A percentile compares a stretch with the other conserved stretches of the same genome.
These are phyloP conservation scores for Nitzschia sp. DNA, from an alignment of 108 stramenopile species.

Conservation along the genomic window DNA sequence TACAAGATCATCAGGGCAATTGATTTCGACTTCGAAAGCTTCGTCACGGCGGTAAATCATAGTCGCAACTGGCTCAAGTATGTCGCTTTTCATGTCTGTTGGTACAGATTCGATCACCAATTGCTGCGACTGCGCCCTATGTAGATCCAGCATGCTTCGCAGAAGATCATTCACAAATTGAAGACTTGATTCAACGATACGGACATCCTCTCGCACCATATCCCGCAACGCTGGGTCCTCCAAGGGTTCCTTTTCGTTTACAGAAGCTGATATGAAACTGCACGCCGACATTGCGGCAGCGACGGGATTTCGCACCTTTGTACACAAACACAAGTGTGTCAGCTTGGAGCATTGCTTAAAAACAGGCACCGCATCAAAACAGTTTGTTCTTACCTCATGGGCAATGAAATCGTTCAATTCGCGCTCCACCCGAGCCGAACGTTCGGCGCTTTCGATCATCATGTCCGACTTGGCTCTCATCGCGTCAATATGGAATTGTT, in stretches of 20 bases:
- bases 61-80: slow-evolving; percentile 33
- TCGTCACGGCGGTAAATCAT: slow-evolving; percentile 26
- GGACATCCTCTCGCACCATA: slow-evolving; percentile 26
- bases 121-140: slow-evolving; percentile 35
- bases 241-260: slow-evolving; percentile 7
- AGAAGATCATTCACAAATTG: slow-evolving; percentile 50
- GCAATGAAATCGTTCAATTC: slow-evolving; percentile 43
- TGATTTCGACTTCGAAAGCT: slow-evolving; percentile 14
- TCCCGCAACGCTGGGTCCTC: background rate
- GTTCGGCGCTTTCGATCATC: slow-evolving; percentile 7
- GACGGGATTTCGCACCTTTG: background rate
- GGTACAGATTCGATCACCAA: slow-evolving; percentile 20
- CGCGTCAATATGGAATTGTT: too few relatives aligned
- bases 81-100: slow-evolving; percentile 33
- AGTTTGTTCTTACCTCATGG: slow-evolving; percentile 42
- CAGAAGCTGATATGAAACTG: slow-evolving; percentile 22
- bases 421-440: slow-evolving; percentile 12
- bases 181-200: slow-evolving; percentile 27
- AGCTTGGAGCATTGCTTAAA: slow-evolving; percentile 9
- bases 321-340: background rate
- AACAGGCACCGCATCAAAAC: slow-evolving; percentile 26
- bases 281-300: slow-evolving; percentile 31
- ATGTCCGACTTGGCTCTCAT: too few relatives aligned
- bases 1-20: slow-evolving; percentile 26
- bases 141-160: slow-evolving; percentile 47